phyloP scores from a whole-genome alignment of 2,329 filamentous ascomycete species.

The Fusarium brevicatenulatum region DNA sequence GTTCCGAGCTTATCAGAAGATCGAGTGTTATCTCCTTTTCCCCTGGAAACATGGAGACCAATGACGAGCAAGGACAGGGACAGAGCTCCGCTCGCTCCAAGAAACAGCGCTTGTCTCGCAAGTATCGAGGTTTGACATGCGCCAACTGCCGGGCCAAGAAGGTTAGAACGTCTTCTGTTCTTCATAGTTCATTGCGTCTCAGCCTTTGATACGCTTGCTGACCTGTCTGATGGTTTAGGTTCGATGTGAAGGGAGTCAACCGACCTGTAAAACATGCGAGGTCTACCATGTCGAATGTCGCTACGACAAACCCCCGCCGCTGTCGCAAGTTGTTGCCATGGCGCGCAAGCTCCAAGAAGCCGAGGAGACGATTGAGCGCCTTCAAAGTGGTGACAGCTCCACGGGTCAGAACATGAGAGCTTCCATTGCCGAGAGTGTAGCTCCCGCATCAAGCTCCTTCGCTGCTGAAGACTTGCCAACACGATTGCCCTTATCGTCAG shows the following conservation, averaged over 20 bases:
- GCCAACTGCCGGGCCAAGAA: slow-evolving; percentile 6
- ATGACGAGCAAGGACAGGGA: neutral
- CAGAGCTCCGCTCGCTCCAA: neutral
- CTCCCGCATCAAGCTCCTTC: neutral
- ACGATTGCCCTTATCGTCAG: neutral
- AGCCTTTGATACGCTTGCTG: neutral
- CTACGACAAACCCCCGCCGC: neutral
- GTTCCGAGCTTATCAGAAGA: neutral
- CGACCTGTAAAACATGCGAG: slow-evolving; percentile 12
- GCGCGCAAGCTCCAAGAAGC: neutral
- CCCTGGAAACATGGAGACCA: neutral
- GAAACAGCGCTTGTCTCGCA: slow-evolving; percentile 1
- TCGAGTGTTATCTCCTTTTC: neutral
- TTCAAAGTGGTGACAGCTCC: neutral
- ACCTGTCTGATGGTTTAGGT: neutral
- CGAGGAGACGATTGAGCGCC: neutral
- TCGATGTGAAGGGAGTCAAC: slow-evolving; percentile 2
- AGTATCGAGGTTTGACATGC: slow-evolving; percentile 2
- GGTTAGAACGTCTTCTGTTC: neutral
- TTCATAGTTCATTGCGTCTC: accelerated
- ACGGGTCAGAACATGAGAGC: neutral
- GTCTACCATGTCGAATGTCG: slow-evolving; percentile 9
- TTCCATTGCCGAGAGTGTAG: neutral
- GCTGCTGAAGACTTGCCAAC: neutral
- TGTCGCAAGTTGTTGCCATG: slow-evolving; percentile 2